Base-by-base conservation (phyloP, 2,329 filamentous ascomycete species). In the Colletotrichum shisoi region DNA sequence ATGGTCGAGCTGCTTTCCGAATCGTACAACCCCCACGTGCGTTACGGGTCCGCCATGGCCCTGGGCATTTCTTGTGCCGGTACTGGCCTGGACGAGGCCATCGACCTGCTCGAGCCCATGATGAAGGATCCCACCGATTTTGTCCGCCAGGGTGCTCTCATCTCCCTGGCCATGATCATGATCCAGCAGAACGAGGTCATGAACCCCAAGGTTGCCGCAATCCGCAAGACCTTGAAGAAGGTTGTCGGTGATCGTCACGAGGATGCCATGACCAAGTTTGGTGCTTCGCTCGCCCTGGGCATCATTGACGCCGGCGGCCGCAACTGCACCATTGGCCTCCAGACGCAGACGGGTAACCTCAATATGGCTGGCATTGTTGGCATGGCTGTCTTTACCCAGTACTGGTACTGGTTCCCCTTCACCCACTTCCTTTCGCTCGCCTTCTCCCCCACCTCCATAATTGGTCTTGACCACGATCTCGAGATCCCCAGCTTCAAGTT, bases 371-470 rank as follows among this genome's bases (percentile, higher is more conserved):
- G 93, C 69, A 96, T 99, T 71, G 94, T 99, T 19, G 96, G 95
- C 72, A 97, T 97, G 89, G 94, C 93, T 34, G 91, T 99, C 61
- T 99, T 99, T 81, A 96, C 94, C 9, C 95, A 99, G 78, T 99
- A 99, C 83, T 99, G 95, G 95, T 99, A 99, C 83, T 99, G 95
- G 95, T 99, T 99, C 87, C 95, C 95, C 68, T 91, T 98, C 74
- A 96, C 95, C 37, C 95, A 99, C 80, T 99, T 99, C 87, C 79
- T 99, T 65, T 96, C 94, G 0, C 85, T 99, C 69, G 94, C 93
- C 74, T 98, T 99, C 80, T 93, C 92, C n/a, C 95, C 95, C 1
- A 99, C 96, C 1, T 91, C 95, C 1, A 91, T 99, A 75, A 97
- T 98, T 73, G 94, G 92, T 68, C 88, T 99, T 31, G 94, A 99